Evolutionary conservation across 768 basidiomycete species (phyloP).

Genomic region (Podaxis sp.): DNA sequence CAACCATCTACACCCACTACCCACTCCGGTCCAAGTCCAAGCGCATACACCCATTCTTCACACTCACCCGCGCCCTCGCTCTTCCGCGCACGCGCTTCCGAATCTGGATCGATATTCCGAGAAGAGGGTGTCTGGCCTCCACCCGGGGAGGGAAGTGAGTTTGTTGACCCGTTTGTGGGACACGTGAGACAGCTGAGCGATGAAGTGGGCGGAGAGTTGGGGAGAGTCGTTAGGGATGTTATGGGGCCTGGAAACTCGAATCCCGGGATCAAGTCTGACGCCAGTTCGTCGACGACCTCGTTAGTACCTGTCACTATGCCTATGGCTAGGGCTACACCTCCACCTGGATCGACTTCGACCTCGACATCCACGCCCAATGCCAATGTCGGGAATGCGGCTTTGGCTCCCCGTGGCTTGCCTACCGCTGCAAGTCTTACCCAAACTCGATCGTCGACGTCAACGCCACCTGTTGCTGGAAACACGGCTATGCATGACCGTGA

Average conservation of each 20-base stretch:
- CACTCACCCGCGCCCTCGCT: constrained; percentile 34
- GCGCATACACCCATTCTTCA: background rate
- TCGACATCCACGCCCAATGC: background rate
- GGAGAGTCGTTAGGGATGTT: background rate
- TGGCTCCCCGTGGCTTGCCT: background rate
- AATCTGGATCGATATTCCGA: constrained; percentile 44
- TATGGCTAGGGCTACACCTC: background rate
- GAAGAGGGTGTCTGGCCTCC: constrained; percentile 45
- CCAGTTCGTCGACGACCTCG: background rate
- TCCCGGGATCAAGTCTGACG: too few relatives aligned
- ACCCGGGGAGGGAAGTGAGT: constrained; percentile 28
- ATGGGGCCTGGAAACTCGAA: background rate
- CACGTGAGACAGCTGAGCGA: constrained; percentile 32
- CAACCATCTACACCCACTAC: background rate
- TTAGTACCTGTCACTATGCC: background rate
- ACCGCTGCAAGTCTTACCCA: background rate
- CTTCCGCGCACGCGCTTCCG: constrained; percentile 37
- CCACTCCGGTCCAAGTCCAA: too few relatives aligned
- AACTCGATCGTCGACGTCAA: background rate
- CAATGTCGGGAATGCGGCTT: background rate
- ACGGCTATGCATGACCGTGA: background rate
- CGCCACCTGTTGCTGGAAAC: background rate
- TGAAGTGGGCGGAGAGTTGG: constrained; percentile 28
- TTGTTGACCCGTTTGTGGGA: constrained; percentile 44
- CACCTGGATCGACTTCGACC: background rate